These are phyloP conservation scores for Vitis rotundifolia DNA, from an alignment of 164 flowering plant species.

Conservation along the genomic window DNA sequence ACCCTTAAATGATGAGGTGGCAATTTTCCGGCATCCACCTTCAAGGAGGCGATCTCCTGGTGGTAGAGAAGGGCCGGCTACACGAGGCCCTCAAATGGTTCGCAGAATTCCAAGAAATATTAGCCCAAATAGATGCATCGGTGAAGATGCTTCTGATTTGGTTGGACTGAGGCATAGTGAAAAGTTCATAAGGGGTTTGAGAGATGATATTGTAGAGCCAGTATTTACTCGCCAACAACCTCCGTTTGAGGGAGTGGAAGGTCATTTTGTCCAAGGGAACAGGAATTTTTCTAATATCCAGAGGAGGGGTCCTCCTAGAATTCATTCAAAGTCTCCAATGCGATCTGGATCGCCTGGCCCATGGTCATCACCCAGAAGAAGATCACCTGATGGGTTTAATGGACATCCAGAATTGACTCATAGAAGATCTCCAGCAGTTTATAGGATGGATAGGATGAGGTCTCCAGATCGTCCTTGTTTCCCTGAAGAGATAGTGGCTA, in stretches of 20 bases:
- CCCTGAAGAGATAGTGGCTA: constrained; percentile 35
- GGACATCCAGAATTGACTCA: constrained; percentile 41
- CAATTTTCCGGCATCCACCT: constrained; percentile 33
- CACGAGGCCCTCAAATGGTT: constrained; percentile 41
- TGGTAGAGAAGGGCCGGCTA: constrained; percentile 36
- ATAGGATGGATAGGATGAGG: constrained; percentile 49
- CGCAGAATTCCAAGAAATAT: constrained; percentile 45
- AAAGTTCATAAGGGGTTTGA: constrained; percentile 44
- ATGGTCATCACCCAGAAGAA: constrained; percentile 60
- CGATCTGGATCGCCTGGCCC: constrained; percentile 53
- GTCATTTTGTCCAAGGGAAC: constrained; percentile 38
- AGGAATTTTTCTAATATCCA: constrained; percentile 44
- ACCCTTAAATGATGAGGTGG: constrained; percentile 32
- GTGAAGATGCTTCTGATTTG: constrained; percentile 38
- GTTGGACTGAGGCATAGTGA: constrained; percentile 41
- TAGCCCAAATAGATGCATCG: constrained; percentile 44
- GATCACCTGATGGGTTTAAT: constrained; percentile 53
- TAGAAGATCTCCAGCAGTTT: constrained; percentile 49
- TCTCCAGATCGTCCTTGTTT: constrained; percentile 52
- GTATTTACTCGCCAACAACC: constrained; percentile 41
- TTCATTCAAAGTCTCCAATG: constrained; percentile 63
- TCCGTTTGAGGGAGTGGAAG: constrained; percentile 39
- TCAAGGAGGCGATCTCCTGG: constrained; percentile 57
- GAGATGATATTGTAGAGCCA: constrained; percentile 39
- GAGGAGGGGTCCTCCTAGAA: constrained; percentile 38